Base-by-base conservation (phyloP, 345 rosid species). In the Moricandia moricandioides region DNA sequence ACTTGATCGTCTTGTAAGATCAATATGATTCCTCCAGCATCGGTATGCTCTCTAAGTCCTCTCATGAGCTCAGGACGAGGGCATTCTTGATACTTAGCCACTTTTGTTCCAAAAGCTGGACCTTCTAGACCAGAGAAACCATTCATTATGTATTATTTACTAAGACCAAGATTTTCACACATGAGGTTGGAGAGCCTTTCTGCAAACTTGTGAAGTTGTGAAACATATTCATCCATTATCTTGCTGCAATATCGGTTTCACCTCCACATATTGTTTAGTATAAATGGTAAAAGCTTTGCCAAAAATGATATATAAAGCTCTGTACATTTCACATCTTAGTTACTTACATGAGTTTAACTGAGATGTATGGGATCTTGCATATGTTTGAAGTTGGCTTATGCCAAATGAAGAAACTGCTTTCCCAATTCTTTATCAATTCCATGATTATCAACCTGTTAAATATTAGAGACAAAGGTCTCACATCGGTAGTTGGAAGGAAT, bases 1-100 rank as follows among this genome's bases (percentile, higher is more conserved):
- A 94, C 96, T 72, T 88, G 88, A 62, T 94, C 94, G 78, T 94
- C 97, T 57, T 91, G 98, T 76, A 91, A 85, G 74, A 89, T 75
- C 51, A 89, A 82, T 52, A 94, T 89, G 87, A 94, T 91, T 66
- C 97, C 98, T 5, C 97, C 97, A 0, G 94, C 97, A 80, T 91
- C 97, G 0, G 92, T 86, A 76, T 91, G 98, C 79, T 91, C 94
- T 78, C 94, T 74, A n/a, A 91, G 91, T 52, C 98, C 98, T 84
- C 92, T 81, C 52, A 93, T 87, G 27, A 78, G 91, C 71, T 89
- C 89, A 1, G 98, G 97, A 56, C 77, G 76, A 29, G 90, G 90
- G 61, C 98, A 93, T 39, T 83, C 78, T 0, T 96, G 98, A 78
- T 91, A 91, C 54, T 82, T 88, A 1, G 97, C 98, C 57, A 89